Evolutionary conservation across 2,329 filamentous ascomycete species (phyloP), one percentile per base, ranked within the genome.

Genomic region (Stagonosporopsis cucurbitacearum): DNA sequence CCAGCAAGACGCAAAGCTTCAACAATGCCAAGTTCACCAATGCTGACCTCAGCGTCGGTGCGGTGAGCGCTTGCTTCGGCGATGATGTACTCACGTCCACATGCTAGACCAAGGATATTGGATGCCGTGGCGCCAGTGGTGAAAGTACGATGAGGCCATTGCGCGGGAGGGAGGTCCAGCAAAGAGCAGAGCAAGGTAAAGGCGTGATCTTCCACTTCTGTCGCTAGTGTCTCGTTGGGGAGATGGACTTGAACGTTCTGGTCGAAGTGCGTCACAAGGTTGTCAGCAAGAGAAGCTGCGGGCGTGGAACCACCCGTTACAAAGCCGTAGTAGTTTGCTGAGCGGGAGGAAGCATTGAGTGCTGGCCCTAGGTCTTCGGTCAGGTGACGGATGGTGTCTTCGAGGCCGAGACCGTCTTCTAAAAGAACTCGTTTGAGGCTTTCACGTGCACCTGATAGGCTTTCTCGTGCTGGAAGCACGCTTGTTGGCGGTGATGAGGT

Each of bases 211-310:
- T 97, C 93, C 9, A 97, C 83, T 22, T 87, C 84, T 0, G 92
- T 96, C 19, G 86, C 84, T 26, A 93, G 82, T 0, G 87, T 89
- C 73, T 96, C 90, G 19, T 81, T 79, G 0, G 91, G 88, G 1
- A 96, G 80, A 72, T 97, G 92, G 0, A 96, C 90, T 54, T 88
- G 84, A 4, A 92, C 87, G 73, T 93, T 96, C 72, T 96, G 91
- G 71, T 97, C 93, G 58, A 88, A 84, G 8, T 85, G 83, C 5
- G 88, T 88, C 58, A 94, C 92, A n/a, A 96, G 77, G 61, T 92
- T 89, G 73, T 97, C 94, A 1, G 92, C 93, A 50, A 91, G 84
- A 64, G 89, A 83, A 28, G 92, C 92, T 22, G 92, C 86, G 6
- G 92, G 91, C 0, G 93, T 90, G 7, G 83, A 81, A 13, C 91